These are phyloP conservation scores for Aquilaria agallochum DNA, from an alignment of 441 rosid species.

Conservation along the genomic window DNA sequence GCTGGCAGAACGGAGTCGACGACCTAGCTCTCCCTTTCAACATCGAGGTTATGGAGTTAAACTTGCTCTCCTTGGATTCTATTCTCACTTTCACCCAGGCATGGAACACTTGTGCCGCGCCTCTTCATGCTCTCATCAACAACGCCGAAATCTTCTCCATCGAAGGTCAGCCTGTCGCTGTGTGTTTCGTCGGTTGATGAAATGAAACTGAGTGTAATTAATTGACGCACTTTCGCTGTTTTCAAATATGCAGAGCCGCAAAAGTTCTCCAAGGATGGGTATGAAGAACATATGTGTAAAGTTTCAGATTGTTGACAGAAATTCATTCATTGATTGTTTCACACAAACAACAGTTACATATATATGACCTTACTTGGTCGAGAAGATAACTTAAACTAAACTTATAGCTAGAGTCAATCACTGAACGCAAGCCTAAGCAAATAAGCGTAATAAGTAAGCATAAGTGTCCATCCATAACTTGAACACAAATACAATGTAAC, in stretches of 20 bases:
- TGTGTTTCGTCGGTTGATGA: too few species aligned
- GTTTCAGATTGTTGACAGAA: too few species aligned
- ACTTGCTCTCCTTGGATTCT: conserved; percentile 90
- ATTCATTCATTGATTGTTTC: too few species aligned
- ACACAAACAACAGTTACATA: too few species aligned
- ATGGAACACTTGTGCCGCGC: conserved; percentile 72
- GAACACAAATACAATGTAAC: too few species aligned
- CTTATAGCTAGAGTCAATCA: too few species aligned
- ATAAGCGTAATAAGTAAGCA: too few species aligned
- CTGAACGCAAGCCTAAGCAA: too few species aligned
- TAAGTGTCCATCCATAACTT: too few species aligned
- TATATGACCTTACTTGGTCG: too few species aligned
- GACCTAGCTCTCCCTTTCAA: conserved; percentile 76
- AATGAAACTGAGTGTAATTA: not conserved
- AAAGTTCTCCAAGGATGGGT: conserved; percentile 83
- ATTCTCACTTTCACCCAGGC: conserved; percentile 73
- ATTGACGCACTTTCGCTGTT: not conserved
- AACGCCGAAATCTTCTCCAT: conserved; percentile 97
- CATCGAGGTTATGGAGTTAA: conserved; percentile 94
- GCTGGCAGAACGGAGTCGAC: conserved; percentile 80
- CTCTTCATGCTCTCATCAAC: conserved; percentile 89
- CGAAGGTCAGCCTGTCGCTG: conserved; percentile 59
- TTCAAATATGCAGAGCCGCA: conserved; percentile 59
- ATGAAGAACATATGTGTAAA: conserved; percentile 61
- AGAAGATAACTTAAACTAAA: too few species aligned